A percentile compares a stretch with the other conserved stretches of the same genome.
Evolutionary conservation across 805 yeast genomes (phyloP).

Genomic region (Candida ipomoeae): DNA sequence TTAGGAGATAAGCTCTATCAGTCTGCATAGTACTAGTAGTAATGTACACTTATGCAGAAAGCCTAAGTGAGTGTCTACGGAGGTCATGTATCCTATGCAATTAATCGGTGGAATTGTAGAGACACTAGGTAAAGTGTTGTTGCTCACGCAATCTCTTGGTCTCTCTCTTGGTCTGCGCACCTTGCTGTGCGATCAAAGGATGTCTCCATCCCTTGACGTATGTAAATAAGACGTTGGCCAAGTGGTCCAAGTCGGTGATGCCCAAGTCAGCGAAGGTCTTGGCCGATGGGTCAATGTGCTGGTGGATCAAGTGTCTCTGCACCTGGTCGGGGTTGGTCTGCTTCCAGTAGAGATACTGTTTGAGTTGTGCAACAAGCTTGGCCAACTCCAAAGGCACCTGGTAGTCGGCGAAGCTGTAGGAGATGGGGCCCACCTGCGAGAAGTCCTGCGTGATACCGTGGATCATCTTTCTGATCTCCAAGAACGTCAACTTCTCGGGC

Average conservation of each 20-base stretch:
- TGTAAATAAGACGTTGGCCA: slow-evolving; percentile 45
- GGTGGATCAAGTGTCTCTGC: slow-evolving; percentile 68
- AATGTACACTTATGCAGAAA: too few relatives aligned
- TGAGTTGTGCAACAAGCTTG: slow-evolving; percentile 41
- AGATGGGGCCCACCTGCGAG: slow-evolving; percentile 42
- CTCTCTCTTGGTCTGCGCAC: slow-evolving; percentile 39
- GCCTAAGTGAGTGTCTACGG: background rate
- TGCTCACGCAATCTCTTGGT: slow-evolving; percentile 40
- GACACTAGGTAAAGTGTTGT: slow-evolving; percentile 38
- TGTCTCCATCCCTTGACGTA: slow-evolving; percentile 49
- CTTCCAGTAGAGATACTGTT: slow-evolving; percentile 42
- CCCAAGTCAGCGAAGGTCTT: slow-evolving; percentile 69
- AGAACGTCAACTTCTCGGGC: slow-evolving; percentile 56
- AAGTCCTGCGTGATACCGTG: slow-evolving; percentile 55
- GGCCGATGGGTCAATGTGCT: slow-evolving; percentile 56
- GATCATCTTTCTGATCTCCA: slow-evolving; percentile 67
- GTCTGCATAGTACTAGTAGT: too few relatives aligned
- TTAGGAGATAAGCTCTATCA: too few relatives aligned
- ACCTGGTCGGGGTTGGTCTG: slow-evolving; percentile 67
- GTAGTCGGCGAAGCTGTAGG: slow-evolving; percentile 42
- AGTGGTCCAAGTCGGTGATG: slow-evolving; percentile 42
- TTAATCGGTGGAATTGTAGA: slow-evolving; percentile 1
- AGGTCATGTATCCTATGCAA: slow-evolving; percentile 1
- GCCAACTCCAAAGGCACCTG: slow-evolving; percentile 43
- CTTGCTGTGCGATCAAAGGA: slow-evolving; percentile 45